Evolutionary conservation across 2,329 filamentous ascomycete species (phyloP).

Genomic region (Rosellinia necatrix): DNA sequence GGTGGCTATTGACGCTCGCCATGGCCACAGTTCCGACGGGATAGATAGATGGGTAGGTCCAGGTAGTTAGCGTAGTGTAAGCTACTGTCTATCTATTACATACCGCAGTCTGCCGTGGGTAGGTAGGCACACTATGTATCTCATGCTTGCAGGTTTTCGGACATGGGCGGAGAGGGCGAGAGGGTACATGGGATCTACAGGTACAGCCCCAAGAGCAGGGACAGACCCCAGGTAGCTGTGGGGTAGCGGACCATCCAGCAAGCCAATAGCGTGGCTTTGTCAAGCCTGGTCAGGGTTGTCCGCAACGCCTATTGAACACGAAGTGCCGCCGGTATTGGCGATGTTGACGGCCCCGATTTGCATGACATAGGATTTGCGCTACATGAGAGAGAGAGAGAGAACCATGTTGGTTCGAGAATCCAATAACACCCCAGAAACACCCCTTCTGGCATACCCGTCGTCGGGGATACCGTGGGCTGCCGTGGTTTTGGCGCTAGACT

Average conservation of each 20-base stretch:
- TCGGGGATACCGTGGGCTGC: constrained; percentile 3
- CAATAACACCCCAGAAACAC: no score
- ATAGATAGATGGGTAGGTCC: no score
- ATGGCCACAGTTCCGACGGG: constrained; percentile 12
- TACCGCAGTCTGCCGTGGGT: no score
- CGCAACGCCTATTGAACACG: constrained; percentile 26
- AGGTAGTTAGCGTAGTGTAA: no score
- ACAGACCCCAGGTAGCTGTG: constrained; percentile 26
- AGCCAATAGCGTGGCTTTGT: no score
- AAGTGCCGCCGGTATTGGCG: constrained; percentile 25
- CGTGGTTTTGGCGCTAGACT: no score
- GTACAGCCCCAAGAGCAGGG: constrained; percentile 40
- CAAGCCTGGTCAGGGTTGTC: constrained; percentile 27
- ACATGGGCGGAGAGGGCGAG: no score
- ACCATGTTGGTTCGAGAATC: constrained; percentile 6
- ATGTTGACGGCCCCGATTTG: constrained; percentile 14
- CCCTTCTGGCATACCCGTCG: constrained; percentile 15
- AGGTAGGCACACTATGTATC: background rate
- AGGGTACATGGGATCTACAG: no score
- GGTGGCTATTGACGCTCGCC: constrained; percentile 2
- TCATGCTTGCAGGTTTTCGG: constrained; percentile 12
- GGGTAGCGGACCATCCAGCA: no score
- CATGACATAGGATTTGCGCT: constrained; percentile 23
- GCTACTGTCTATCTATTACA: no score
- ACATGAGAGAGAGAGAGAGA: background rate